Base-by-base conservation (phyloP, 148 eudicot species). In the Vaccinium corymbosum region DNA sequence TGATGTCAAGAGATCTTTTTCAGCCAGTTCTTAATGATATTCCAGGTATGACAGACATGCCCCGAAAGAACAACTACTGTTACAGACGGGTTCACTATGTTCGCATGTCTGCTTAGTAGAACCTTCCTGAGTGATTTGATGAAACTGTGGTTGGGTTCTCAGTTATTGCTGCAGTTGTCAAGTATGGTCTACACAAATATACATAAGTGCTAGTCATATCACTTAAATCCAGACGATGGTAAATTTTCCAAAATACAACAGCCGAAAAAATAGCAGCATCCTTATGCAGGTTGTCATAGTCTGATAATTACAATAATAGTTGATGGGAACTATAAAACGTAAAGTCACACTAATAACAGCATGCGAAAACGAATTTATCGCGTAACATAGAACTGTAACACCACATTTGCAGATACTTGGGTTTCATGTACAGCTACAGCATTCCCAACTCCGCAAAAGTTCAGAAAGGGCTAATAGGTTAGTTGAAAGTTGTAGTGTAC, bases 401-500 rank as follows among this genome's bases (percentile, higher is more conserved):
- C 12, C 19, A 77, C 55, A 5, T 25, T 27, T 15, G 22, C 46
- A 16, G 80, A 78, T 27, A 27, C 55, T 25, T 48, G 16, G 10
- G 77, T 3, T 46, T 25, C 10, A 76, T 11, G 27, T 48, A 46
- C 35, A 59, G 82, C 72, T 42, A 80, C 2, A 57, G 32, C 72
- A 38, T 42, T 59, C 59, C 11, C 15, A 70, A 62, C 66, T n/a
- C 73, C 1, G 42, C 29, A 55, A 35, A 53, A 50, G 20, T 4
- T 51, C 80, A 46, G 46, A 48, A 38, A 38, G 20, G n/a, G 27
- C 64, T 42, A 53, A 71, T 0, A 61, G 46, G 16, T 56, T 48
- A 20, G 29, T 56, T 25, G 5, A 74, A 52, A 22, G 46, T 25
- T 53, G 77, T 75, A 17, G 79, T 51, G 59, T 52, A 93, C 95